Conservation (phyloP, 257 asterid species). For the Primulina huaijiensis region DNA sequence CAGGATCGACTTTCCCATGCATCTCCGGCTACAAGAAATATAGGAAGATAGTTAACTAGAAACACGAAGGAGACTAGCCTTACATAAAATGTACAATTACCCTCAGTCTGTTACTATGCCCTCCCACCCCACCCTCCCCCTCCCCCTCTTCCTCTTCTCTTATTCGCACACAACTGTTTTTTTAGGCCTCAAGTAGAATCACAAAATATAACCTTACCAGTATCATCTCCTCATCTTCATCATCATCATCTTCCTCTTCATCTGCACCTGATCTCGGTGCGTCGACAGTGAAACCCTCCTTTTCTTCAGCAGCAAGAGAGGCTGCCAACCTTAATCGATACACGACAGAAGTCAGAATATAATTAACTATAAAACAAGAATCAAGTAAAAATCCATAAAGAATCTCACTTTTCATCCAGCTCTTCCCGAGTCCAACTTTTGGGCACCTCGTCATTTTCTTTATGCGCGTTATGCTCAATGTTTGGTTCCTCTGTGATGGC, state of each 20-base stretch:
- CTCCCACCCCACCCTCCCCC: too few relatives aligned
- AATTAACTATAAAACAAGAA: slow-evolving; percentile 10
- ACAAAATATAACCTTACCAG: slow-evolving; percentile 47
- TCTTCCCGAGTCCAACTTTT: slow-evolving; percentile 48
- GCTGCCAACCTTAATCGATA: slow-evolving; percentile 92
- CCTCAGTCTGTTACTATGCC: background rate
- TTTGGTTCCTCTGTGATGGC: slow-evolving; percentile 31
- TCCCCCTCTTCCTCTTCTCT: background rate
- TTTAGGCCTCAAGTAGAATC: slow-evolving; percentile 18
- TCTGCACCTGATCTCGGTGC: slow-evolving; percentile 64
- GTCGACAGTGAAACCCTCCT: slow-evolving; percentile 43
- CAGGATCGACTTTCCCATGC: slow-evolving; percentile 90
- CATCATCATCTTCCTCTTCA: slow-evolving; percentile 51
- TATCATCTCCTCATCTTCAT: slow-evolving; percentile 83
- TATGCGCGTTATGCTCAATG: slow-evolving; percentile 23
- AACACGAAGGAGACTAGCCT: too few relatives aligned
- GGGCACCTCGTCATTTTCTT: slow-evolving; percentile 26
- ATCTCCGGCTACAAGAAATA: slow-evolving; percentile 65
- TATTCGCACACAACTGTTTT: background rate
- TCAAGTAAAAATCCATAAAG: slow-evolving; percentile 7
- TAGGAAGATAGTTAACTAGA: background rate
- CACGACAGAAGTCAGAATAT: slow-evolving; percentile 33
- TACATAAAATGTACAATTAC: background rate
- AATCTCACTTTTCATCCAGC: slow-evolving; percentile 70
- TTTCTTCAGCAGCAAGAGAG: slow-evolving; percentile 87